phyloP scores from a whole-genome alignment of 179 eudicot species.

The Sideroxylon spinosum region DNA sequence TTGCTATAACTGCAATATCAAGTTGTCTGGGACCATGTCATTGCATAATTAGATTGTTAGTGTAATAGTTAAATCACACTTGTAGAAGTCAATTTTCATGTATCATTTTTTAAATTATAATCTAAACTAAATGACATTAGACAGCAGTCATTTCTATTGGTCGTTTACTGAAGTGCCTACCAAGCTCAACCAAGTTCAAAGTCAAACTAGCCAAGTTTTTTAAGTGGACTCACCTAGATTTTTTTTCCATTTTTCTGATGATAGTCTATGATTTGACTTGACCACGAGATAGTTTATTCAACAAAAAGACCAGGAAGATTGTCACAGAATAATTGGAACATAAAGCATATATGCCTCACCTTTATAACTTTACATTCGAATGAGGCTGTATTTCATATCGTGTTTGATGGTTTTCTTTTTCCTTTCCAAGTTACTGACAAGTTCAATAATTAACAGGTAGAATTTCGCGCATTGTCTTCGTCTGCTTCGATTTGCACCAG shows the following conservation, averaged over 20 bases:
- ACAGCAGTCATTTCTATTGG: no score
- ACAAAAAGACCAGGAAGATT: neutral
- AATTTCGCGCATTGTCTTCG: slow-evolving; percentile 65
- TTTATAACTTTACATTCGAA: neutral
- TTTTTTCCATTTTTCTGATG: neutral
- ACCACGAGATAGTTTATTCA: neutral
- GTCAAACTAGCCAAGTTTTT: no score
- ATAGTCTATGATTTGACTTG: neutral
- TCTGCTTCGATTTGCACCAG: slow-evolving; percentile 62
- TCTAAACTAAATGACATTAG: no score
- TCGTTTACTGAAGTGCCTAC: no score
- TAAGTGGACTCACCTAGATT: no score
- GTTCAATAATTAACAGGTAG: slow-evolving; percentile 59
- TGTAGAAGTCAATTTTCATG: no score
- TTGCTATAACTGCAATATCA: neutral
- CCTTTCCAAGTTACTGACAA: neutral
- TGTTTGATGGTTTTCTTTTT: neutral
- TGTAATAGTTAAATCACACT: neutral
- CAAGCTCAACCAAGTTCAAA: no score
- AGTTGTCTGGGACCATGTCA: neutral
- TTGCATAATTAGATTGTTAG: no score
- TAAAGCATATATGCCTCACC: neutral
- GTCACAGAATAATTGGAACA: neutral
- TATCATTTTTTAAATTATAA: no score
- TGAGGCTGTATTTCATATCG: neutral